Conservation (phyloP, 768 basidiomycete genomes). For the Mycena albidolilacea region DNA sequence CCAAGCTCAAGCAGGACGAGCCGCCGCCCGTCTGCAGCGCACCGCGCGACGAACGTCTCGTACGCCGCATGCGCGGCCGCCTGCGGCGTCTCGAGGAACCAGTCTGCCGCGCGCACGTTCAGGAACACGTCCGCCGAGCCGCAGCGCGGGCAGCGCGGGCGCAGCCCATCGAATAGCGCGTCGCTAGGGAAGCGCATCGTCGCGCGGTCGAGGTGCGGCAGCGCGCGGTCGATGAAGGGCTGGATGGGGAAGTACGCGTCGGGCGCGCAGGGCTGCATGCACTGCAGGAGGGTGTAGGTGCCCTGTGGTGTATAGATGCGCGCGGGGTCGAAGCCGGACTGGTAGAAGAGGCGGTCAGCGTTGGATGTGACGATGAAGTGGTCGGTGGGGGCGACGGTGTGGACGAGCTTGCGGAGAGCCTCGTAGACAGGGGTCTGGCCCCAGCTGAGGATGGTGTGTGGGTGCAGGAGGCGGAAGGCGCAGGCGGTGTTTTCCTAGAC, state of each 20-base stretch:
- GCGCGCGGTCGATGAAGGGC: conserved; percentile 24
- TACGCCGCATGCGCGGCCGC: conserved; percentile 5
- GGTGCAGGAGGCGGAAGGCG: conserved; percentile 14
- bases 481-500: conserved; percentile 1
- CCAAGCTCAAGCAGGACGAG: conserved; percentile 22
- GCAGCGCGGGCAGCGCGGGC: conserved; percentile 18
- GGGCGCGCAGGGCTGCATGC: conserved; percentile 13
- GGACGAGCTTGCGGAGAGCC: conserved; percentile 13
- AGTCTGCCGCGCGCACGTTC: conserved; percentile 23
- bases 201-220: conserved; percentile 18
- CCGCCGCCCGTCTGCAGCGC: neutral
- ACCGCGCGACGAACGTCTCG: neutral
- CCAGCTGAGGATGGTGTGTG: conserved; percentile 18
- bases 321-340: conserved; percentile 24
- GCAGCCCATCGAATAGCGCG: neutral
- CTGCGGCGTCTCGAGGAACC: conserved; percentile 27
- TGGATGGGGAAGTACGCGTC: conserved; percentile 30
- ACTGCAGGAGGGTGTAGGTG: conserved; percentile 18
- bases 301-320: conserved; percentile 19
- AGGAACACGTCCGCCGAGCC: conserved; percentile 18
- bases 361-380: conserved; percentile 28
- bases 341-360: conserved; percentile 25
- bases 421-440: conserved; percentile 11
- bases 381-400: conserved; percentile 1
- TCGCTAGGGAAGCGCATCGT: conserved; percentile 22